A percentile compares a stretch with the other conserved stretches of the same genome.
These are phyloP conservation scores for Pseudoscleropodium purum DNA, from an alignment of 225 moss, liverwort and hornwort species.

Conservation along the genomic window DNA sequence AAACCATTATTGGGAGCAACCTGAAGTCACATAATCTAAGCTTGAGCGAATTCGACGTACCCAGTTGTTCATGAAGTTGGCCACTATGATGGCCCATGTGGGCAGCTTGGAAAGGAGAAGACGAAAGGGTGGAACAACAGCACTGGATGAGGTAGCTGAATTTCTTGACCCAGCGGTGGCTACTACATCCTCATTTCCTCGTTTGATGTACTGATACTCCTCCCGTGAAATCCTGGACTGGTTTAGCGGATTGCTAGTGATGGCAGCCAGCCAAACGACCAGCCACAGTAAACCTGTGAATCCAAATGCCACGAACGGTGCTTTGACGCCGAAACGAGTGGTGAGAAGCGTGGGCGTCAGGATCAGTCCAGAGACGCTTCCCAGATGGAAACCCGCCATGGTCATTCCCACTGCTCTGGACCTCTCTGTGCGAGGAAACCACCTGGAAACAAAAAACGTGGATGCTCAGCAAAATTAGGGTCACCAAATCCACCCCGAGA, in stretches of 20 bases:
- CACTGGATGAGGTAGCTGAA: background rate
- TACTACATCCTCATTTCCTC: slow-evolving; percentile 19
- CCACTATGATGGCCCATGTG: slow-evolving; percentile 74
- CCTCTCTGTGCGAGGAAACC: slow-evolving; percentile 74
- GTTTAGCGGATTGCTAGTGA: slow-evolving; percentile 41
- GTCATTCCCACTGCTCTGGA: slow-evolving; percentile 69
- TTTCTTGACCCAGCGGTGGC: background rate
- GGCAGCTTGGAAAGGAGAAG: slow-evolving; percentile 73
- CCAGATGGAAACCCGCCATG: slow-evolving; percentile 89
- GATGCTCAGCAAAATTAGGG: background rate
- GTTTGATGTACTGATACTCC: slow-evolving; percentile 49
- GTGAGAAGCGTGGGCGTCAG: slow-evolving; percentile 45
- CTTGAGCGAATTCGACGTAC: slow-evolving; percentile 7
- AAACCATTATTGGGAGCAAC: background rate
- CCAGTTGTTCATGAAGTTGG: slow-evolving; percentile 94
- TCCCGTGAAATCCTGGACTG: slow-evolving; percentile 30
- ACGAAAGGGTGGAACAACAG: slow-evolving; percentile 39
- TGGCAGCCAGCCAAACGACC: slow-evolving; percentile 31
- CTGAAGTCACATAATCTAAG: background rate
- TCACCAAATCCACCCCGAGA: background rate
- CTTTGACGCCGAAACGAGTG: slow-evolving; percentile 43
- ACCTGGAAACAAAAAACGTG: slow-evolving; percentile 27
- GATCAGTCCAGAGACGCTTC: slow-evolving; percentile 64
- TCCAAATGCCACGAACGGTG: slow-evolving; percentile 67
- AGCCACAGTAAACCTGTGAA: slow-evolving; percentile 61